Evolutionary conservation across 495 filamentous ascomycete genomes (phyloP), one percentile per base, ranked within the genome.

Genomic region (Penicillium robsamsonii): DNA sequence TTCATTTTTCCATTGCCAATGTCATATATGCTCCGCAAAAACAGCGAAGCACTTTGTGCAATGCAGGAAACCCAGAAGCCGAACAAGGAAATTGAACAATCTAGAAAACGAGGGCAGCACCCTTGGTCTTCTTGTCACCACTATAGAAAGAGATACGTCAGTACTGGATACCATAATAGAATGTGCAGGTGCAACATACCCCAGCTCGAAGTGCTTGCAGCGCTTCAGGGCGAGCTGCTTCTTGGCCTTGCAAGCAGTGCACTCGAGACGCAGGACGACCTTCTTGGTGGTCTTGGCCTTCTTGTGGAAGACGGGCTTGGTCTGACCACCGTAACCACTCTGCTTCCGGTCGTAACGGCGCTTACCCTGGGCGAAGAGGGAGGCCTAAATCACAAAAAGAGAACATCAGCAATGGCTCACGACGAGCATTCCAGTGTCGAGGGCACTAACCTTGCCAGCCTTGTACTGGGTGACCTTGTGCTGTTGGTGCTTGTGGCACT

Each of bases 51-150:
- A 58, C 65, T 50, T 58, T 64, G 65, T 71, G 72, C 72, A 75
- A 75, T 72, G 70, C 69, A 72, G 68, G 67, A 74, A 77, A 74
- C 72, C 74, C 73, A 74, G 65, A 62, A 74, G 70, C 74, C 74
- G 69, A 74, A 77, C 72, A 77, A 77, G 72, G 68, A 77, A 75
- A 75, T 68, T 61, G 63, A 69, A 71, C 68, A 69, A 71, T 67
- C 82, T 94, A 99, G 83, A 97, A 99, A 67, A 99, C 95, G 70
- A 99, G 84, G 67, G 95, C 95, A 70, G 94, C 94, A 87, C 95
- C 95, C 89, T 99, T 99, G 73, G 95, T 99, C 91, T 99, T 99
- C 91, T 99, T 99, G 87, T 99, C 95, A 82, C 95, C 95, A 86
- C 94, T 96, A 65, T 77, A 72, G 52, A 60, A 53, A 48, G 49